Base-by-base conservation (phyloP, 768 basidiomycete species). In the Strobilomyces dryophilus region DNA sequence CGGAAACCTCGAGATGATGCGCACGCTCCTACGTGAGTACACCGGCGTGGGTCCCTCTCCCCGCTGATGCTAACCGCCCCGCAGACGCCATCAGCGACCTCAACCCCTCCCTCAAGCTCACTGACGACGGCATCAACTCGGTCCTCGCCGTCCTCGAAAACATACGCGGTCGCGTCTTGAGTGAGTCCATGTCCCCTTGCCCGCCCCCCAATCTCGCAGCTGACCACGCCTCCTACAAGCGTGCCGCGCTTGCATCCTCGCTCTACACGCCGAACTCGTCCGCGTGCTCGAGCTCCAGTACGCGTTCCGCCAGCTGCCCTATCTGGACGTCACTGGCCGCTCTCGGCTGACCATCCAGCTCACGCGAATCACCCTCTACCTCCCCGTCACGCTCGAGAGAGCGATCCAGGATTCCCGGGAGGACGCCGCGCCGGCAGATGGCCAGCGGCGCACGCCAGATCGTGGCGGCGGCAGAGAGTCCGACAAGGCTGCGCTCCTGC, bases 1-100 rank as follows among this genome's bases (percentile, higher is more conserved):
- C 50, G 92, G 91, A 7, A 91, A 93, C 69, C 73, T 93, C n/a
- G 89, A 92, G 65, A 82, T 91, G 66, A 84, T 92, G 63, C 79
- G 87, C 51, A 81, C 82, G 1, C 69, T 92, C 20, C 78, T 93
- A 24, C 81, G 89, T 89, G 60, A 47, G 86, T 75, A 14, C 37
- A 17, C 32, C 15, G 0, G 14, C 21, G 2, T 8, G 27, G 11
- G 29, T 31, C n/a, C 43, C 29, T 24, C 31, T 32, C 18, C n/a
- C 9, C 9, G 29, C 14, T 27, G 17, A n/a, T 26, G 4, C 46
- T n/a, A 17, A 3, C 21, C 32, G 3, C 35, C 15, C 27, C 7
- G 15, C 61, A 91, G 89, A 79, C 58, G 83, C 89, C 6, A 77
- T 92, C 51, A 87, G 88, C 62, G 85, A 91, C 53, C 78, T 90